phyloP scores from a whole-genome alignment of 768 basidiomycete genomes.

The Glaciozyma martinii region DNA sequence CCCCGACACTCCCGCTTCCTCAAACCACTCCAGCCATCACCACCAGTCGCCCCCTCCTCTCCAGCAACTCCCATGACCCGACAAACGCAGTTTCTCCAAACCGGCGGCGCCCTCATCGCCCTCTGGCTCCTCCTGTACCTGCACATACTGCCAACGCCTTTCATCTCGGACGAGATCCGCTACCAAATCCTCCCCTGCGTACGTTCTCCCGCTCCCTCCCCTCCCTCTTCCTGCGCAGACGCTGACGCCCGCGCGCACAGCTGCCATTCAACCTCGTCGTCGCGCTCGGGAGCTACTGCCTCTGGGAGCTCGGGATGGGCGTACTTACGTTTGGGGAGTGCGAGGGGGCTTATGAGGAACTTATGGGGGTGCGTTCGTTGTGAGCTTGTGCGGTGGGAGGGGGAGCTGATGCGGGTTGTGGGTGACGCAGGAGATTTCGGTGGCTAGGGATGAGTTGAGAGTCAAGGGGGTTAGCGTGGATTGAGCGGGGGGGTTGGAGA shows the following conservation, averaged over 20 bases:
- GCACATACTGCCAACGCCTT: background rate
- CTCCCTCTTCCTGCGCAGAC: background rate
- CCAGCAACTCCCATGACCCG: background rate
- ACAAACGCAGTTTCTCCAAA: background rate
- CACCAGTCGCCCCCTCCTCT: background rate
- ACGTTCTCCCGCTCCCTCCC: background rate
- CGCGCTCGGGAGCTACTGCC: conserved; percentile 7
- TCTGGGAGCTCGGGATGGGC: conserved; percentile 12
- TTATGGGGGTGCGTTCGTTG: conserved; percentile 3
- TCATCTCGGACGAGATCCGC: background rate
- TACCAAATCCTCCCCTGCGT: conserved; percentile 7
- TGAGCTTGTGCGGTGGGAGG: background rate
- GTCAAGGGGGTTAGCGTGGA: background rate
- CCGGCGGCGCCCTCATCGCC: background rate
- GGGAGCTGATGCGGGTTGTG: background rate
- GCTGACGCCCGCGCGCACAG: background rate
- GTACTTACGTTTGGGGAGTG: conserved; percentile 10
- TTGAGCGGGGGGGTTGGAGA: background rate
- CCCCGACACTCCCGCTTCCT: too few relatives aligned
- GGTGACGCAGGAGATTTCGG: background rate
- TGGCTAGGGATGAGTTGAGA: background rate
- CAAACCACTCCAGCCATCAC: too few relatives aligned
- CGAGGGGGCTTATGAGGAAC: conserved; percentile 7
- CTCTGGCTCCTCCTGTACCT: background rate
- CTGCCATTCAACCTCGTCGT: conserved; percentile 12